Evolutionary conservation across 2,329 filamentous ascomycete genomes (phyloP), one percentile per base, ranked within the genome.

Genomic region (Ophiostoma triangulosporum): DNA sequence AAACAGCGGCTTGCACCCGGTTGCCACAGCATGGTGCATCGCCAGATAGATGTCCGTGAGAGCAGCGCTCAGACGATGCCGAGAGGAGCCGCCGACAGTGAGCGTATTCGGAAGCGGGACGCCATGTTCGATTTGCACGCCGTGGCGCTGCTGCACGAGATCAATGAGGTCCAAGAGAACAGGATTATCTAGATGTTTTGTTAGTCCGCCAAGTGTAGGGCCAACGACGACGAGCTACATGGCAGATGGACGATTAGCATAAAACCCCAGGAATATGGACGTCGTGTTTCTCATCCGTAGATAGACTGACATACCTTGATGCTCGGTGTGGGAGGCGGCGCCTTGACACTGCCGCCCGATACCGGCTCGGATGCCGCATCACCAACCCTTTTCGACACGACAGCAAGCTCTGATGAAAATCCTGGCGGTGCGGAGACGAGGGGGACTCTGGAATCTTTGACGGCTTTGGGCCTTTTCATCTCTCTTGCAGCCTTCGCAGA

Each of bases 81-180:
- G 14, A 15, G 49, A 50, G 7, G n/a, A 3, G 7, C 49, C 49
- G 29, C 3, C 24, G 7, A 56, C 29, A 2, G 27, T 38, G 7
- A 51, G 33, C 26, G 26, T 60, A 36, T 73, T 59, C 17, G 62
- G 62, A 38, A 66, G 66, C 1, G 68, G 66, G 8, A 67, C 64
- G 40, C 64, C 61, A 7, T 7, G 15, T 1, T 50, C 45, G 17
- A 56, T 52, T 1, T n/a, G 9, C 12, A 56, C 55, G 3, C 5
- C 15, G 3, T 32, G 49, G 12, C 52, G 55, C 22, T 38, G 43
- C 27, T 46, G 36, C 6, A 56, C 52, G 3, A 54, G 52, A 6
- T 51, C 49, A 1, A 54, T 9, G 3, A 56, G 45, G 3, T 56
- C 52, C 7, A 52, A 17, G 14, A 50, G 7, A 1, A 17, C 48